Conservation (phyloP, 495 filamentous ascomycete genomes). For the Hypoxylon subgilvum region DNA sequence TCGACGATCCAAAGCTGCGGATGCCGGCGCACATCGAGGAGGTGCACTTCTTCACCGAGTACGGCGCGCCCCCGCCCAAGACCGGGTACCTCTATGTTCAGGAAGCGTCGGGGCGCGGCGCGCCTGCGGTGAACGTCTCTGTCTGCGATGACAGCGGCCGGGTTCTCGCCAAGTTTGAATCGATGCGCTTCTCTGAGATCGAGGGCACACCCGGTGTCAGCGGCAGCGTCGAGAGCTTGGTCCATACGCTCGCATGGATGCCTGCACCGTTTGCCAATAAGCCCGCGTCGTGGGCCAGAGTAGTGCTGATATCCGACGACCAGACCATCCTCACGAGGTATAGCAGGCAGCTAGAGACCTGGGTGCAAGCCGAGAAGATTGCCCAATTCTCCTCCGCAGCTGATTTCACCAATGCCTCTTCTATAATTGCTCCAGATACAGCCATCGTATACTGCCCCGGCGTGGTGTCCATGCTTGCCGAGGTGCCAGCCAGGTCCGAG, state of each 20-base stretch:
- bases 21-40: constrained; percentile 49
- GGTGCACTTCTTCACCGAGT: constrained; percentile 24
- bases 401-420: not conserved
- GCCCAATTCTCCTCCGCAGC: constrained; percentile 6
- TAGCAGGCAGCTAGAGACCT: constrained; percentile 1
- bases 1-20: constrained; percentile 47
- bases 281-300: constrained; percentile 32
- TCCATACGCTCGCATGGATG: constrained; percentile 48
- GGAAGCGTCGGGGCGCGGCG: constrained; percentile 18
- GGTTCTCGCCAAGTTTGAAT: constrained; percentile 38
- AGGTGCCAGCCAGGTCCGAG: constrained; percentile 6
- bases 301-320: constrained; percentile 36
- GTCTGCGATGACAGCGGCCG: constrained; percentile 39
- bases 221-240: constrained; percentile 40
- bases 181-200: constrained; percentile 51
- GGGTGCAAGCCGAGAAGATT: constrained; percentile 2
- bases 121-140: constrained; percentile 18
- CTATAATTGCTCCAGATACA: constrained; percentile 20
- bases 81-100: constrained; percentile 40
- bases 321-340: constrained; percentile 17
- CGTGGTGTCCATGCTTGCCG: constrained; percentile 4
- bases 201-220: constrained; percentile 43
- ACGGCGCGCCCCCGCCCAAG: constrained; percentile 17
- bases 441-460: constrained; percentile 36
- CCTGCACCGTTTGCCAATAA: constrained; percentile 37